Conservation (phyloP, 495 filamentous ascomycete species). For the Aspergillus olivimuriae region DNA sequence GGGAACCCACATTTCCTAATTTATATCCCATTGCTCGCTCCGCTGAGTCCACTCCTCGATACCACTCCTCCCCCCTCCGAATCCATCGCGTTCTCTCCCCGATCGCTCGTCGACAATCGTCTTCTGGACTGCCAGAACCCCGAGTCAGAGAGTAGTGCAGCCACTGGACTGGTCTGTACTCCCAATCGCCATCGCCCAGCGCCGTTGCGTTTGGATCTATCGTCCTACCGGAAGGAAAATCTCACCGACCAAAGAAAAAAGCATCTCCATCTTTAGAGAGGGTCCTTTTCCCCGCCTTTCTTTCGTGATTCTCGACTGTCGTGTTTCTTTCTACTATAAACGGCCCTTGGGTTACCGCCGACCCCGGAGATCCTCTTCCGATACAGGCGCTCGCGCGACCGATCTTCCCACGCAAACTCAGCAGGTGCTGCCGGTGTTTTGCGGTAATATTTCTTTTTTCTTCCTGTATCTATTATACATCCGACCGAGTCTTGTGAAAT, state of each 20-base stretch:
- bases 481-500: slow-evolving; percentile 14
- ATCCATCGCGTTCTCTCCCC: not conserved
- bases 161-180: slow-evolving; percentile 49
- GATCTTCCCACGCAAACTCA: slow-evolving; percentile 59
- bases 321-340: slow-evolving; percentile 6
- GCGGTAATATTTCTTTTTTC: slow-evolving; percentile 38
- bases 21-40: slow-evolving; percentile 11
- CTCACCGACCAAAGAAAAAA: slow-evolving; percentile 1
- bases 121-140: slow-evolving; percentile 9
- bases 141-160: slow-evolving; percentile 31
- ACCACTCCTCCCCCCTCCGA: slow-evolving; percentile 5
- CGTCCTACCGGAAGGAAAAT: slow-evolving; percentile 2
- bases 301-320: slow-evolving; percentile 13
- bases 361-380: slow-evolving; percentile 1
- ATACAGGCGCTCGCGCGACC: slow-evolving; percentile 8
- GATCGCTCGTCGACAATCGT: not conserved
- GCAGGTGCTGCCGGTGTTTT: slow-evolving; percentile 86
- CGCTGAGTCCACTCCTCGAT: slow-evolving; percentile 6
- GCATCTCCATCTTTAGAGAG: slow-evolving; percentile 17
- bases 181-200: slow-evolving; percentile 27
- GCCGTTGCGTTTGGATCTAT: slow-evolving; percentile 14
- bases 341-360: slow-evolving; percentile 1
- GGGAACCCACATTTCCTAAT: slow-evolving; percentile 13
- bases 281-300: slow-evolving; percentile 15
- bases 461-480: slow-evolving; percentile 38